Evolutionary conservation across 2,329 filamentous ascomycete genomes (phyloP).

Genomic region (Penicillium hesseltinei): DNA sequence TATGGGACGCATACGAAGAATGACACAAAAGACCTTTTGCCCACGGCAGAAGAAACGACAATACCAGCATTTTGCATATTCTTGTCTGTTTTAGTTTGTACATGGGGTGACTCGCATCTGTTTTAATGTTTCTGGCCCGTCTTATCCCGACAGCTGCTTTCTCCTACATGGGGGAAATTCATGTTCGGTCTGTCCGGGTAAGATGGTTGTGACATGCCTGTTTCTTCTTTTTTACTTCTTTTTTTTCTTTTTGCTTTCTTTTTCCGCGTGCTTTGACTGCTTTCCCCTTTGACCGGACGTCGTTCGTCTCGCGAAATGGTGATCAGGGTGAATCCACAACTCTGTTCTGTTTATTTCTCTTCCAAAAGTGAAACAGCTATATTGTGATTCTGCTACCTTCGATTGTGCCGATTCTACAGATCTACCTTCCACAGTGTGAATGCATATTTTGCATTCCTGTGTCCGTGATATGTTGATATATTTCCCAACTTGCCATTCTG

Average conservation of each 20-base stretch:
- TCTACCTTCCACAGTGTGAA: background rate
- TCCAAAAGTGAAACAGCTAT: background rate
- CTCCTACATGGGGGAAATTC: constrained; percentile 4
- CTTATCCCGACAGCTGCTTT: constrained; percentile 9
- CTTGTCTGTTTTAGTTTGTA: constrained; percentile 34
- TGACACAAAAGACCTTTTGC: constrained; percentile 35
- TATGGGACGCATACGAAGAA: constrained; percentile 38
- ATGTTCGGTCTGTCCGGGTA: constrained; percentile 12
- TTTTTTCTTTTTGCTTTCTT: constrained; percentile 12
- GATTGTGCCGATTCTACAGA: constrained; percentile 2
- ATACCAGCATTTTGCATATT: constrained; percentile 40
- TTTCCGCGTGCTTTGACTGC: constrained; percentile 15
- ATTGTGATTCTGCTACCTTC: background rate
- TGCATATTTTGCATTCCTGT: constrained; percentile 4
- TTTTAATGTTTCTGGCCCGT: constrained; percentile 28
- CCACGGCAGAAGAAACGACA: constrained; percentile 36
- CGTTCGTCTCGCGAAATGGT: constrained; percentile 11
- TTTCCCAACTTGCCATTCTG: background rate
- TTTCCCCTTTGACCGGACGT: constrained; percentile 9
- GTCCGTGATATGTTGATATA: constrained; percentile 7
- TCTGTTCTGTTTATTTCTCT: background rate
- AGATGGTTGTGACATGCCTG: constrained; percentile 16
- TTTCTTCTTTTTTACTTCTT: constrained; percentile 15
- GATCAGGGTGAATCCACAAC: constrained; percentile 5
- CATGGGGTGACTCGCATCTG: constrained; percentile 34